Base-by-base conservation (phyloP, 495 filamentous ascomycete species). In the Emericellopsis terricola region DNA sequence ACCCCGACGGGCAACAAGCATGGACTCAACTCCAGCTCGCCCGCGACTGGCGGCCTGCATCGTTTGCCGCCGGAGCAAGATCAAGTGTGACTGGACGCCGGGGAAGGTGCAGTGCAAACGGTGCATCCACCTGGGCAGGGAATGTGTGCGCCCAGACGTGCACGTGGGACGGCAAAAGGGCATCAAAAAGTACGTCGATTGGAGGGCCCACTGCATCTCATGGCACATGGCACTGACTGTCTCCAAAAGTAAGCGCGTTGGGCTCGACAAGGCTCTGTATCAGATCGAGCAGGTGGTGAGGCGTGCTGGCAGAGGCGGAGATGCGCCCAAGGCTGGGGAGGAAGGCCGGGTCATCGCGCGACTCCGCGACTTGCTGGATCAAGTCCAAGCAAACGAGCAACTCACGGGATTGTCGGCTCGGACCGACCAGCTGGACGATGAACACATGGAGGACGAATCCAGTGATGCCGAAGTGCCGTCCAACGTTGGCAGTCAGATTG, bases 191-290 rank as follows among this genome's bases (percentile, higher is more conserved):
- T 73, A 48, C 57, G 68, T 50, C 20, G 23, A 31, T n/a, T n/a
- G n/a, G n/a, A n/a, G n/a, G n/a, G n/a, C n/a, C n/a, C 18, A 15
- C 37, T 15, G 16, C 31, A 7, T 15, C 29, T 31, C 29, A 17
- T 6, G 15, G 4, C 28, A 29, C 11, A 4, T 4, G 11, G 4
- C 28, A 13, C 28, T 29, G 11, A 4, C n/a, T 29, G n/a, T 15
- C n/a, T n/a, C n/a, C n/a, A n/a, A n/a, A n/a, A 81, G 76, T 48
- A 81, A 81, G 48, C 71, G 76, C 17, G 77, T 70, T 21, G 77
- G 77, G 0, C 49, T 81, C 33, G 76, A 79, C 37, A 81, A 78
- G 49, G 76, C 77, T 1, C 61, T 81, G 17, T 68, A 76, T 44
- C 75, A 78, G 44, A 76, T 81, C 31, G 73, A 80, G 41, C 71